A percentile compares a stretch with the other conserved stretches of the same genome.
Evolutionary conservation across 306 rosid genomes (phyloP).

Genomic region (Hippophae gyantsensis): DNA sequence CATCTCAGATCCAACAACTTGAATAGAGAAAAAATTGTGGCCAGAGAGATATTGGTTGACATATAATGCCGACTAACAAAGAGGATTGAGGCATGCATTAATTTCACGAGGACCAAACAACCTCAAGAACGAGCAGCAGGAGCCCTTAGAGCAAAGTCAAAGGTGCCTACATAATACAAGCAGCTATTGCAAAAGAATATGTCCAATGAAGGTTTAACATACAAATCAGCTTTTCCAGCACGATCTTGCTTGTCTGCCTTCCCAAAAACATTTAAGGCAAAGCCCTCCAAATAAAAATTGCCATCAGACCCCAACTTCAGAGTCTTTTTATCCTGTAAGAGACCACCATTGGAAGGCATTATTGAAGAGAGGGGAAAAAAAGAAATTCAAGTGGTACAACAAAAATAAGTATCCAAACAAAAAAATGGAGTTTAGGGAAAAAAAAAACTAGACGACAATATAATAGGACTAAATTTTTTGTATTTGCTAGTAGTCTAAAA

Average conservation of each 20-base stretch:
- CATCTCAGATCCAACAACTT: no score
- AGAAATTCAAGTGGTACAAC: not conserved
- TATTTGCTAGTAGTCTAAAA: no score
- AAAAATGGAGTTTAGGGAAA: no score
- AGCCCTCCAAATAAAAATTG: conserved; percentile 79
- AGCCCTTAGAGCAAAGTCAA: no score
- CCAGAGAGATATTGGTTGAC: not conserved
- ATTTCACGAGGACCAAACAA: not conserved
- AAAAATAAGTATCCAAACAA: not conserved
- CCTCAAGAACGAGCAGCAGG: no score
- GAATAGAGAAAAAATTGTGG: no score
- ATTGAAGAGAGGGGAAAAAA: not conserved
- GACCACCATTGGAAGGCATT: not conserved
- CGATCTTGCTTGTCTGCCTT: conserved; percentile 99
- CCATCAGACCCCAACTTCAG: conserved; percentile 81
- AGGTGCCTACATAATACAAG: no score
- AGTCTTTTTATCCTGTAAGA: conserved; percentile 81
- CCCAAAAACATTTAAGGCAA: conserved; percentile 79
- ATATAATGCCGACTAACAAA: not conserved
- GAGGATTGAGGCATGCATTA: not conserved
- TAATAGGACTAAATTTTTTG: no score
- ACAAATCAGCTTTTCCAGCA: conserved; percentile 93
- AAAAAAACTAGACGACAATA: no score
- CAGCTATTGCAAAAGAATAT: not conserved
- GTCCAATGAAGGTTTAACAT: conserved; percentile 17